Evolutionary conservation across 1,284 basidiomycete genomes (phyloP).

Genomic region (Chalciporus sp.): DNA sequence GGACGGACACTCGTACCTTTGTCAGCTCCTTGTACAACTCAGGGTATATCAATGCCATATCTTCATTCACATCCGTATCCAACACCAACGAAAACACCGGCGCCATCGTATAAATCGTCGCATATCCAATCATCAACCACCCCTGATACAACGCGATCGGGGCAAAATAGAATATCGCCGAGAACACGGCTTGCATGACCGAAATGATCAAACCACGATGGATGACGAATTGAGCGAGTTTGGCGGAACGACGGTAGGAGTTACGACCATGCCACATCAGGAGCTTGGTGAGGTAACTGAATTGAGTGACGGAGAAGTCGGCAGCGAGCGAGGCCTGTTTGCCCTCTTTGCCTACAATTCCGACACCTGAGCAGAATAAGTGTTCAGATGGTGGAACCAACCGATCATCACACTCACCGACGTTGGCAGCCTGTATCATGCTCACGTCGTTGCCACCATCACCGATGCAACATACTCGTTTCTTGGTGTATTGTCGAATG

Average conservation of each 20-base stretch:
- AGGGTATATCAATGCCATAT: constrained; percentile 93
- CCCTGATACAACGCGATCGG: constrained; percentile 98
- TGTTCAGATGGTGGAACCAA: background rate
- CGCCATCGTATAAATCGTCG: constrained; percentile 98
- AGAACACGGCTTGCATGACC: constrained; percentile 97
- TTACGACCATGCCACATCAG: constrained; percentile 97
- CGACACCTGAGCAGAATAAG: constrained; percentile 65
- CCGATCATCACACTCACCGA: constrained; percentile 60
- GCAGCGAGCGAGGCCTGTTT: constrained; percentile 98
- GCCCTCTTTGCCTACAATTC: constrained; percentile 98
- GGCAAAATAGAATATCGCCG: constrained; percentile 97
- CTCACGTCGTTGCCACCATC: constrained; percentile 96
- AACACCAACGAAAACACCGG: constrained; percentile 97
- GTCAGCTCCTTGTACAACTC: constrained; percentile 98
- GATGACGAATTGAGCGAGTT: constrained; percentile 98
- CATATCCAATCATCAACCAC: constrained; percentile 98
- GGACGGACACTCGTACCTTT: constrained; percentile 56
- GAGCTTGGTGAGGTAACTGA: constrained; percentile 92
- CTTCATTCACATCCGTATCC: constrained; percentile 95
- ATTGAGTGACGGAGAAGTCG: constrained; percentile 97
- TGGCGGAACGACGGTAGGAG: constrained; percentile 96
- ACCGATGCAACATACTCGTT: constrained; percentile 97
- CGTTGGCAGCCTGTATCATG: constrained; percentile 95
- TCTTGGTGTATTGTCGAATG: constrained; percentile 88
- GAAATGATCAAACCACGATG: constrained; percentile 98